phyloP scores from a whole-genome alignment of 2,329 filamentous ascomycete genomes.

The Cucurbitaria berberidis region DNA sequence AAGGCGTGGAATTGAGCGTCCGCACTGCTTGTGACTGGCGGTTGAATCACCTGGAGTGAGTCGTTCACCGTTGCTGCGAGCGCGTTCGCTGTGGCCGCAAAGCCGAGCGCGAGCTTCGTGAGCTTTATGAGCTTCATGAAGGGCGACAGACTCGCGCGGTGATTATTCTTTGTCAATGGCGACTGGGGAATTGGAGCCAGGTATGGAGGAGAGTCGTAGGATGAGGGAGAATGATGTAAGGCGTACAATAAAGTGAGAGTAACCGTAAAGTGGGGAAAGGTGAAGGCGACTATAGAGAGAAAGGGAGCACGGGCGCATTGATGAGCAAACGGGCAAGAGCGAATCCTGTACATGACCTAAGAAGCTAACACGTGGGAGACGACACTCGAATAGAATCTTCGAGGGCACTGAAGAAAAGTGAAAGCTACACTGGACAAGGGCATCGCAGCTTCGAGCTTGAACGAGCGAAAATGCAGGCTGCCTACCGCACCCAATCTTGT shows the following conservation, averaged over 20 bases:
- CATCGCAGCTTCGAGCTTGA: too few species aligned
- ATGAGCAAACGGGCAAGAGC: slow-evolving; percentile 2
- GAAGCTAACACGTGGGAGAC: neutral
- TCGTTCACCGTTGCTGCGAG: neutral
- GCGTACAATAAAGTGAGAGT: neutral
- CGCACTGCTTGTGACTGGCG: neutral
- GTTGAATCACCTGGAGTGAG: neutral
- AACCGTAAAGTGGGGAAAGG: neutral
- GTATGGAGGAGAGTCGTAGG: neutral
- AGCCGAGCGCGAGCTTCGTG: neutral
- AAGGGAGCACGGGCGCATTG: neutral
- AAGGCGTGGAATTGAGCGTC: neutral
- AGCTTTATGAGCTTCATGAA: slow-evolving; percentile 12
- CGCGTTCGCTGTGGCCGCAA: neutral
- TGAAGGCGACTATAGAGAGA: neutral
- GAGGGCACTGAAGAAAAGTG: too few species aligned
- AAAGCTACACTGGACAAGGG: too few species aligned
- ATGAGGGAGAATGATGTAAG: neutral
- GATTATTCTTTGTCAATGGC: neutral
- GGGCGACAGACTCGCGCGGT: neutral
- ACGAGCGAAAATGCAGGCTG: too few species aligned
- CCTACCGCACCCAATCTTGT: too few species aligned
- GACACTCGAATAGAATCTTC: too few species aligned
- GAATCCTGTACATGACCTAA: neutral
- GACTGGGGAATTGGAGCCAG: neutral